These are phyloP conservation scores for Calonectria pseudoturangicola DNA, from an alignment of 2,329 filamentous ascomycete species.

Conservation along the genomic window DNA sequence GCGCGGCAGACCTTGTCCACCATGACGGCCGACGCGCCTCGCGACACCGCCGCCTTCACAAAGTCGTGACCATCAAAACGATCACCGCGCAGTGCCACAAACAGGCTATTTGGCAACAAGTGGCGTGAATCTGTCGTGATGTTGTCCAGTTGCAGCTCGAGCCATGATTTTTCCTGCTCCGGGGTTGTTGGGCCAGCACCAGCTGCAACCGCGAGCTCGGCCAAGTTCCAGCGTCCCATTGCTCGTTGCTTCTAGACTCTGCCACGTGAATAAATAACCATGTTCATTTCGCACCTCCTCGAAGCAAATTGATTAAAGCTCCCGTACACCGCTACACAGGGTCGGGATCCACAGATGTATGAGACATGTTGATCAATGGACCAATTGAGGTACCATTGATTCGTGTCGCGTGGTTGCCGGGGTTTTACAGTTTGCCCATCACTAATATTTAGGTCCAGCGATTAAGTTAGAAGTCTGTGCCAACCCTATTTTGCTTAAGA, in stretches of 20 bases:
- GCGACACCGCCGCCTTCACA: not conserved
- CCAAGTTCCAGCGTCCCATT: slow-evolving; percentile 1
- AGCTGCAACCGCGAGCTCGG: not conserved
- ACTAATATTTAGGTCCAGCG: too few species aligned
- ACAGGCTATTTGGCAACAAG: not conserved
- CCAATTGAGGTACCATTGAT: too few species aligned
- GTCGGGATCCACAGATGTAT: not conserved
- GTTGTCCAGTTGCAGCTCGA: not conserved
- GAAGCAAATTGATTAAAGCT: not conserved
- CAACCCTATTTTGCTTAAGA: too few species aligned
- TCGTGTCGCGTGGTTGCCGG: too few species aligned
- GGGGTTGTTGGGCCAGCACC: not conserved
- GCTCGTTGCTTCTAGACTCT: too few species aligned
- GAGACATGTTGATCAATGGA: not conserved
- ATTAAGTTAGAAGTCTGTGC: too few species aligned
- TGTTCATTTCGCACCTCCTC: not conserved
- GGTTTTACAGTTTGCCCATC: too few species aligned
- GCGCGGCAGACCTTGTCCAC: not conserved
- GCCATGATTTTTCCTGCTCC: not conserved
- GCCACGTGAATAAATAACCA: too few species aligned
- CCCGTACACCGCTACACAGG: not conserved
- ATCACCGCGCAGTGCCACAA: not conserved
- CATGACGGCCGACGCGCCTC: not conserved
- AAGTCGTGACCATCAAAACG: not conserved
- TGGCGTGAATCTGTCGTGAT: not conserved